Evolutionary conservation across 106 monocot genomes (phyloP).

Genomic region (Iris macrosiphon): DNA sequence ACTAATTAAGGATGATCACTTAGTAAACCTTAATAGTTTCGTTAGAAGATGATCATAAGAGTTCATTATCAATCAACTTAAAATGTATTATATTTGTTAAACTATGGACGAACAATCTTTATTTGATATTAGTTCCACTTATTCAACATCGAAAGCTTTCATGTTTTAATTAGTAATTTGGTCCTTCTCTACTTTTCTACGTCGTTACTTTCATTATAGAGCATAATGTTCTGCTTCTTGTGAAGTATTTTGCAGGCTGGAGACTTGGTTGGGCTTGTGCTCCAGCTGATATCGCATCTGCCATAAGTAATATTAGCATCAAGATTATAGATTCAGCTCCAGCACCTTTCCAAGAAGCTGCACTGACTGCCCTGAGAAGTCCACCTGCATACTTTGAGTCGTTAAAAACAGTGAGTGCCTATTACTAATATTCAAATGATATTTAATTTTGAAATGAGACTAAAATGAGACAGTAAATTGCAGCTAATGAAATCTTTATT

Average conservation of each 20-base stretch:
- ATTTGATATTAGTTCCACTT: too few relatives aligned
- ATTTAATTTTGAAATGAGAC: not conserved
- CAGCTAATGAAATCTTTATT: not conserved
- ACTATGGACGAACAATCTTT: too few relatives aligned
- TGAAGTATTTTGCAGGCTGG: conserved; percentile 52
- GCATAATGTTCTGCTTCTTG: not conserved
- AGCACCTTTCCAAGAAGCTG: conserved; percentile 95
- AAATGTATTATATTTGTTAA: too few relatives aligned
- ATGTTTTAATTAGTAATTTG: not conserved
- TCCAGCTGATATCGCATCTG: conserved; percentile 53
- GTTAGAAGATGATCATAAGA: too few relatives aligned
- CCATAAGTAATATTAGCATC: conserved; percentile 78
- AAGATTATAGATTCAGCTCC: conserved; percentile 92
- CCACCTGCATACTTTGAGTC: conserved; percentile 39
- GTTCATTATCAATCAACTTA: too few relatives aligned
- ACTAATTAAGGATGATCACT: too few relatives aligned
- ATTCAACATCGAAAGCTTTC: too few relatives aligned
- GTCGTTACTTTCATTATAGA: not conserved
- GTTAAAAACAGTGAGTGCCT: conserved; percentile 43
- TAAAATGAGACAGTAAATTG: too few relatives aligned
- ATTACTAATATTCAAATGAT: not conserved
- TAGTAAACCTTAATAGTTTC: too few relatives aligned
- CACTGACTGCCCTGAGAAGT: conserved; percentile 61
- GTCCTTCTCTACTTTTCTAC: not conserved
- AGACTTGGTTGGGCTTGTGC: conserved; percentile 93